These are phyloP conservation scores for Pythium periplocum DNA, from an alignment of 352 stramenopile species.

Conservation along the genomic window DNA sequence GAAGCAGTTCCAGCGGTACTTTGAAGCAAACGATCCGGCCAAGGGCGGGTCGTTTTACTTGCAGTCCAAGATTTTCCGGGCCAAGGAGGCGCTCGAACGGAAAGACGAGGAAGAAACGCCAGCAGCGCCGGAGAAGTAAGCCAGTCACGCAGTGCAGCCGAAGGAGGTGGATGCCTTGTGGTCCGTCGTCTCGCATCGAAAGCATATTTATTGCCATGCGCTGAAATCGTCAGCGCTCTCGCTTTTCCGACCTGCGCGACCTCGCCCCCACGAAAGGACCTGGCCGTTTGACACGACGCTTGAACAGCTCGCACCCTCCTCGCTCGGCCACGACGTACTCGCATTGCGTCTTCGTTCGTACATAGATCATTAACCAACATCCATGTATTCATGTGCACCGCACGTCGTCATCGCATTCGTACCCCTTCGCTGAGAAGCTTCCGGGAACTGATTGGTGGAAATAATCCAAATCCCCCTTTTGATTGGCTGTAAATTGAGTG, in stretches of 20 bases:
- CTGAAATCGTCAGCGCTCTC: slow-evolving; percentile 20
- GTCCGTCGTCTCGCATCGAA: slow-evolving; percentile 3
- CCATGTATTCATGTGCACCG: too few relatives aligned
- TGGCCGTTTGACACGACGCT: too few relatives aligned
- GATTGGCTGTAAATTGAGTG: slow-evolving; percentile 1
- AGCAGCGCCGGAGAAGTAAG: slow-evolving; percentile 16
- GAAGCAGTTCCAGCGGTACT: slow-evolving; percentile 86
- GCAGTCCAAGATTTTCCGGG: slow-evolving; percentile 90
- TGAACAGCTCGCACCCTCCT: too few relatives aligned
- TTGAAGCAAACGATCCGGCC: slow-evolving; percentile 85
- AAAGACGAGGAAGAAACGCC: slow-evolving; percentile 25
- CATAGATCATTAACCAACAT: too few relatives aligned
- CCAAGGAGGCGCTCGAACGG: slow-evolving; percentile 80
- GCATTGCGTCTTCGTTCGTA: too few relatives aligned
- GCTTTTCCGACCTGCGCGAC: slow-evolving; percentile 19
- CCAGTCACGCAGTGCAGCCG: background rate
- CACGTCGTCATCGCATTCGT: too few relatives aligned
- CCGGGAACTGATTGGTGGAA: too few relatives aligned
- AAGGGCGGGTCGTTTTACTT: slow-evolving; percentile 92
- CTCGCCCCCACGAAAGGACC: too few relatives aligned
- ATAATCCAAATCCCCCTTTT: too few relatives aligned
- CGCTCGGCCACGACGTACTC: too few relatives aligned
- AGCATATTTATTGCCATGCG: slow-evolving; percentile 23
- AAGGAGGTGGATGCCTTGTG: background rate
- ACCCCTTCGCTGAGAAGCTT: too few relatives aligned